Base-by-base conservation (phyloP, 345 rosid genomes). In the Pugionium dolabratum region DNA sequence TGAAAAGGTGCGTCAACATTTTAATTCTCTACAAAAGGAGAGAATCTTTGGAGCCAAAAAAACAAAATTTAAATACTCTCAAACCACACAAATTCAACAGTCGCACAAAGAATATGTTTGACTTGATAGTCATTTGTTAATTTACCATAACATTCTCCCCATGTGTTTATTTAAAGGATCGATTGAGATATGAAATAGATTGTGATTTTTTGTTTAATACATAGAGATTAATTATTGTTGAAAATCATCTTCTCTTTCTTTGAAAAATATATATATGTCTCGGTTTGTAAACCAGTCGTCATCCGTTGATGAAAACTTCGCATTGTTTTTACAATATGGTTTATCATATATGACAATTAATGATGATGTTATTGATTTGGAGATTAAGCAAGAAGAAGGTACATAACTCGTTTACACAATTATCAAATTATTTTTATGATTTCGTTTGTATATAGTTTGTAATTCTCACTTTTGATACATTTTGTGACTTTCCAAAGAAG, bases 361-460 rank as follows among this genome's bases (percentile, higher is more conserved):
- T 55, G 76, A 65, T 65, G 54, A 35, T 45, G 60, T 5, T 57
- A 64, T 72, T 48, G 70, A 70, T 42, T 56, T 50, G 43, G 60
- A 41, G 66, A 58, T 59, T 34, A 62, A 65, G 3, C 35, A 35
- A 58, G 54, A 72, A 65, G 66, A 58, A 72, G 76, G 71, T 72
- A 64, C 3, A 28, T 25, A 54, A 29, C 30, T 37, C n/a, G 5
- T 9, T 48, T 39, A 40, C 7, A 33, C 26, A 18, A 18, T 18
- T 26, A 60, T 9, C 36, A 54, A 52, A 25, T 9, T 1, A 9
- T 7, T 18, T 53, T 51, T 34, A 30, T n/a, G n/a, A 11, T 28
- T 59, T 34, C 3, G 6, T 44, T 53, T 44, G 30, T 31, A 10
- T 3, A 6, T 43, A 18, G 4, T 36, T 62, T 54, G 18, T 10